Evolutionary conservation across 352 stramenopile genomes (phyloP).

Genomic region (Thalassiosira hispida): DNA sequence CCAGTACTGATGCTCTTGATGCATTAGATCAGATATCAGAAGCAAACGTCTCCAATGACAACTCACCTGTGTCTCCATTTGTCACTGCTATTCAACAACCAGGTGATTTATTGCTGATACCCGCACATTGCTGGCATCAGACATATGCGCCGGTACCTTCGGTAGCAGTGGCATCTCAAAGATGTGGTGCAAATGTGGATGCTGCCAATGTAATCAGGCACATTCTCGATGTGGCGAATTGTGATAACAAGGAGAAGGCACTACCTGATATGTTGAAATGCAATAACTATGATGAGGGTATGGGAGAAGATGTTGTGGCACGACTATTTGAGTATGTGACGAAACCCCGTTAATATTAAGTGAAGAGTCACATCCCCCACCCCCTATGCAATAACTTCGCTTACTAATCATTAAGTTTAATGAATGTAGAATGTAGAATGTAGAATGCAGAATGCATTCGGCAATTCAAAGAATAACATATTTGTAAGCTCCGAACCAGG

Average conservation of each 20-base stretch:
- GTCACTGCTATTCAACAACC: slow-evolving; percentile 35
- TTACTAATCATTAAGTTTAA: no score
- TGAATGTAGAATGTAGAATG: no score
- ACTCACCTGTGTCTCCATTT: slow-evolving; percentile 1
- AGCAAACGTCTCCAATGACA: not conserved
- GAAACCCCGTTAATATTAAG: not conserved
- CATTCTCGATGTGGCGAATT: slow-evolving; percentile 34
- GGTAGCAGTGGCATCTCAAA: slow-evolving; percentile 62
- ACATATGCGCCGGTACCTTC: slow-evolving; percentile 61
- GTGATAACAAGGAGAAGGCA: not conserved
- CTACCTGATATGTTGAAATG: slow-evolving; percentile 33
- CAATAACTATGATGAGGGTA: slow-evolving; percentile 25
- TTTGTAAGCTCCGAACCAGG: no score
- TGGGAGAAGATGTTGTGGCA: slow-evolving; percentile 19
- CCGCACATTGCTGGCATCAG: slow-evolving; percentile 68
- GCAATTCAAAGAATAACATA: no score
- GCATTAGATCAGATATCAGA: slow-evolving; percentile 22
- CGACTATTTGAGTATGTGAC: slow-evolving; percentile 22
- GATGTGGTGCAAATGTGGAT: slow-evolving; percentile 45
- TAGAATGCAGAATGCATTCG: no score
- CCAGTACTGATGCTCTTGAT: slow-evolving; percentile 21
- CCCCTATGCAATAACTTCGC: no score
- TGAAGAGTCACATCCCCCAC: not conserved
- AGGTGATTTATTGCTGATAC: slow-evolving; percentile 63
- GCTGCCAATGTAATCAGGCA: slow-evolving; percentile 49